These are phyloP conservation scores for Orbilia quercus DNA, from an alignment of 2,329 filamentous ascomycete species.

Conservation along the genomic window DNA sequence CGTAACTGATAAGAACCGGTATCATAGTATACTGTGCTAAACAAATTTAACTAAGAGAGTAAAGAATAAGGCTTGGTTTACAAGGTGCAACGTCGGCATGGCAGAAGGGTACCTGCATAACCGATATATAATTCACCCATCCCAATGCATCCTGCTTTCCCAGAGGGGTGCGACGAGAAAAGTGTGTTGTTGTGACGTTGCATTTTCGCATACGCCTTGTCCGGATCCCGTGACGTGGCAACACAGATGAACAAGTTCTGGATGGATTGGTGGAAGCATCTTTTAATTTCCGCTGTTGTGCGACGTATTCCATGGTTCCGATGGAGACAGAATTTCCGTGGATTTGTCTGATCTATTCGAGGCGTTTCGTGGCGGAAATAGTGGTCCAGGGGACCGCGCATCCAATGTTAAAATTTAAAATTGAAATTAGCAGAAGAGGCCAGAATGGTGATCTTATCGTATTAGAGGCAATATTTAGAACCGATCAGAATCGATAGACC, in stretches of 20 bases:
- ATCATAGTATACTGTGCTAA: neutral
- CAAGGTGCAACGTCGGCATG: slow-evolving; percentile 9
- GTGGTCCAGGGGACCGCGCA: neutral
- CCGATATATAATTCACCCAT: slow-evolving; percentile 5
- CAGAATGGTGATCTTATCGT: slow-evolving; percentile 47
- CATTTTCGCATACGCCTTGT: slow-evolving; percentile 35
- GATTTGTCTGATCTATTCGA: neutral
- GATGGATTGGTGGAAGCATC: neutral
- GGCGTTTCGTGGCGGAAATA: neutral
- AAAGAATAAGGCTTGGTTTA: too few species aligned
- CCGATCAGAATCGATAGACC: neutral
- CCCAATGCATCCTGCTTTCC: slow-evolving; percentile 9
- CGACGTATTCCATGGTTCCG: slow-evolving; percentile 26
- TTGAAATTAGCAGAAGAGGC: slow-evolving; percentile 25
- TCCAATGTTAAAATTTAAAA: slow-evolving; percentile 15
- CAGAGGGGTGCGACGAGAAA: neutral
- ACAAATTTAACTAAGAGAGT: neutral
- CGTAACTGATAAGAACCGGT: too few species aligned
- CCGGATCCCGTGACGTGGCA: slow-evolving; percentile 11
- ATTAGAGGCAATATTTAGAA: slow-evolving; percentile 18
- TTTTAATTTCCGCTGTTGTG: slow-evolving; percentile 52
- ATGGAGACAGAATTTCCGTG: neutral
- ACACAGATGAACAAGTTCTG: neutral
- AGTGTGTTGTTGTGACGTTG: slow-evolving; percentile 44
- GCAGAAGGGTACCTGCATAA: slow-evolving; percentile 49